Evolutionary conservation across 257 asterid genomes (phyloP).

Genomic region (Penstemon newberryi): DNA sequence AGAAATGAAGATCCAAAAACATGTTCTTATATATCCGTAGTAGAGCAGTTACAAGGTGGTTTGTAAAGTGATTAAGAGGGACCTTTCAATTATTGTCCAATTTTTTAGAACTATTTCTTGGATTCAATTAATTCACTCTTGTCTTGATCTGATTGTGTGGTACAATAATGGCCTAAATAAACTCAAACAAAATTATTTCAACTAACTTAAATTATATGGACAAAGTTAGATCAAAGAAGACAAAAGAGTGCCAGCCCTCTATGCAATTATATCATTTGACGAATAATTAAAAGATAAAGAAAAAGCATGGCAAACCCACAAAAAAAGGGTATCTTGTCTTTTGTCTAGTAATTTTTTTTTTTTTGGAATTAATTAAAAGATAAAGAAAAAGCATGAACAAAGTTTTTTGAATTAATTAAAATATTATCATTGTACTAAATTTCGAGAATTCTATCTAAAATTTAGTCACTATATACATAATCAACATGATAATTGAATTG

Average conservation of each 20-base stretch:
- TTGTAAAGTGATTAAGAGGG: slow-evolving; percentile 16
- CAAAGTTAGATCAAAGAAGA: slow-evolving; percentile 1
- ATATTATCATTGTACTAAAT: not conserved
- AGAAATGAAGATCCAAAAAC: no score
- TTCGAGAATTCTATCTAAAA: no score
- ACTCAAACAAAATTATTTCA: slow-evolving; percentile 15
- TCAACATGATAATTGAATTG: no score
- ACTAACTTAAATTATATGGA: slow-evolving; percentile 1
- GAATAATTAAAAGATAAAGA: slow-evolving; percentile 5
- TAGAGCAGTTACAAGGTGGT: slow-evolving; percentile 11
- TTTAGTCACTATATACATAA: not conserved
- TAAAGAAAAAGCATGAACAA: not conserved
- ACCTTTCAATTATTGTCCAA: slow-evolving; percentile 38
- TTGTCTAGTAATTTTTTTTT: slow-evolving; percentile 25
- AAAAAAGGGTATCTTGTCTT: slow-evolving; percentile 31
- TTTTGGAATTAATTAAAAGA: not conserved
- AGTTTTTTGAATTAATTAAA: not conserved
- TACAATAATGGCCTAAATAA: not conserved
- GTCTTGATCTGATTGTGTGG: slow-evolving; percentile 34
- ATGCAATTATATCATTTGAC: slow-evolving; percentile 26
- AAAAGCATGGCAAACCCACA: slow-evolving; percentile 32
- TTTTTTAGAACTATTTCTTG: slow-evolving; percentile 29
- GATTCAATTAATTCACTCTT: slow-evolving; percentile 41
- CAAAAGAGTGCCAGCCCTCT: slow-evolving; percentile 32
- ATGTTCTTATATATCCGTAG: not conserved